Evolutionary conservation across 2,329 filamentous ascomycete species (phyloP), one percentile per base, ranked within the genome.

Genomic region (Cladophialophora psammophila): DNA sequence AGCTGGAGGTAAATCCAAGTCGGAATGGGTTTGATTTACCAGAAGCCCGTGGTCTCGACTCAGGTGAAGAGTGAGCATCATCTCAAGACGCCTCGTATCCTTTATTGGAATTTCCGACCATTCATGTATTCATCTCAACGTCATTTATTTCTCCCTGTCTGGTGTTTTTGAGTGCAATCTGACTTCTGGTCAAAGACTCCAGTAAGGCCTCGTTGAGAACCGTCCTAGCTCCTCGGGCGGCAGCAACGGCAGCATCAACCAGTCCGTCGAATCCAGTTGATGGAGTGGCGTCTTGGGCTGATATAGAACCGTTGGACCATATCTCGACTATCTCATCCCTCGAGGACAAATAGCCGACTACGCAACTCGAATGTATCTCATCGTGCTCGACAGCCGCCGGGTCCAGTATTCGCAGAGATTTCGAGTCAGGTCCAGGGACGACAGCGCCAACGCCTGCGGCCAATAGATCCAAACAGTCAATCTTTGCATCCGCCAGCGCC

Each of bases 301-400:
- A 45, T 5, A 74, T 76, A 3, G 79, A 79, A 18, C 95, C 94
- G 80, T 94, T 97, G 75, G 96, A 87, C 95, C 95, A 99, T 18
- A 98, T 79, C 76, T 97, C 94, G 8, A 94, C 97, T 60, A 98
- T 88, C 78, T 99, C 95, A 73, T 98, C 94, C 69, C 94, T 86
- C 26, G 85, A 86, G 60, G 93, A 91, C 72, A 98, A 85, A 78
- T 97, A 98, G 10, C 90, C 95, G 42, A 99, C 90, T 69, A 95
- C 93, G 79, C 93, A 97, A 56, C 92, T 92, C 10, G 94, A 93
- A 54, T 91, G 78, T 60, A 98, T 87, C 40, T 88, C 86, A 34
- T 87, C 82, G 76, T 96, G 92, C 76, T 97, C 93, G 5, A 90
- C 87, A 7, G 93, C 89, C 70, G 91, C 89, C 0, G 94, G 93